Conservation (phyloP, 495 filamentous ascomycete species). For the Talaromyces liani region DNA sequence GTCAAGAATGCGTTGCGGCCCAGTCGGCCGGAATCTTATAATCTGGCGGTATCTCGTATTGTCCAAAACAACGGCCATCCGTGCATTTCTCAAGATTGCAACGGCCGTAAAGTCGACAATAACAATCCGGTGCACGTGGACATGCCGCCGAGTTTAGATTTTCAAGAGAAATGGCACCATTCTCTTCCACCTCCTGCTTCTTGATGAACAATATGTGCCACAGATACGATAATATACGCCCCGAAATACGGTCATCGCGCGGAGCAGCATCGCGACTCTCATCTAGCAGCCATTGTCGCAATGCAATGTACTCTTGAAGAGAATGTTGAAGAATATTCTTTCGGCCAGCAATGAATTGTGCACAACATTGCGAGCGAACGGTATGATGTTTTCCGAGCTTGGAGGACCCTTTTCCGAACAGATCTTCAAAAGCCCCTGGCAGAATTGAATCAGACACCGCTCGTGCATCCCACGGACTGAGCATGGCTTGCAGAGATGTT, state of each 20-base stretch:
- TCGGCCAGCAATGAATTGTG: slow-evolving; percentile 34
- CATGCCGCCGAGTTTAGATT: slow-evolving; percentile 29
- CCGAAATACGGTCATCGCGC: slow-evolving; percentile 29
- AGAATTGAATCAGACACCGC: slow-evolving; percentile 30
- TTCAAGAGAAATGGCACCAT: slow-evolving; percentile 34
- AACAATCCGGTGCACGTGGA: slow-evolving; percentile 32
- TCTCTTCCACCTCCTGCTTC: slow-evolving; percentile 11
- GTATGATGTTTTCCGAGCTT: slow-evolving; percentile 23
- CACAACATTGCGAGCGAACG: slow-evolving; percentile 37
- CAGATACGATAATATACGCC: slow-evolving; percentile 32
- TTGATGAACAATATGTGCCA: slow-evolving; percentile 42
- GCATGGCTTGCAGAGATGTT: slow-evolving; percentile 24
- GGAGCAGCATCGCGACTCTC: slow-evolving; percentile 22
- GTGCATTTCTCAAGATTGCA: slow-evolving; percentile 24
- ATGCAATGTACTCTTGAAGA: slow-evolving; percentile 29
- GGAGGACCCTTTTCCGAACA: slow-evolving; percentile 22
- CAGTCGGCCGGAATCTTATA: slow-evolving; percentile 31
- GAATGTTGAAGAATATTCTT: slow-evolving; percentile 29
- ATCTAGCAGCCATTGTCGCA: slow-evolving; percentile 39
- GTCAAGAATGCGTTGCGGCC: slow-evolving; percentile 19
- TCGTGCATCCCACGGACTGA: slow-evolving; percentile 33
- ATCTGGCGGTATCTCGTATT: slow-evolving; percentile 28
- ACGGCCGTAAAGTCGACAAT: slow-evolving; percentile 37
- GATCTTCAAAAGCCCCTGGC: slow-evolving; percentile 20
- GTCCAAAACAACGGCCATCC: slow-evolving; percentile 25